Base-by-base conservation (phyloP, 352 stramenopile species). In the Thraustochytrium striatum region DNA sequence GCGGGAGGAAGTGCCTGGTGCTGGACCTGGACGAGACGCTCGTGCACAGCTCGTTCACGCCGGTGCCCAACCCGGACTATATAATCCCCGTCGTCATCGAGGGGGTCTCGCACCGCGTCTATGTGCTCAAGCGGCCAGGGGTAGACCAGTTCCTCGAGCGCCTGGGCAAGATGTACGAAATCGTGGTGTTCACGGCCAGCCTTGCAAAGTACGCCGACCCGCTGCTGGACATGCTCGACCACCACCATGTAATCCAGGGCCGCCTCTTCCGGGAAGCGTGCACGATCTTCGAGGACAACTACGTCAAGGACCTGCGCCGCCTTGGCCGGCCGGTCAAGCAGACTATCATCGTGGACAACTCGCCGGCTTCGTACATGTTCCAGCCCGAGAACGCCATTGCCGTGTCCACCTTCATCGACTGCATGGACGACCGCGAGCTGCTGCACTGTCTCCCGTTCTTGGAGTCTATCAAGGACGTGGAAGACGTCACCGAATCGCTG, bases 261-360 rank as follows among this genome's bases (percentile, higher is more conserved):
- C 89, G 93, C 21, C 87, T 98, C 30, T 95, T 90, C 85, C 91
- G 94, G 19, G 92, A 98, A 81, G 92, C 94, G 73, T 99, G 94
- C 83, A 93, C 97, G 50, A 93, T 94, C 85, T 96, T 97, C 72
- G 89, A 97, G 83, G 94, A 93, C 52, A 95, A 92, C 82, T 98
- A 97, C 84, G 93, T 98, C 35, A 98, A 99, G 86, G 96, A 99
- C 83, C 83, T 99, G 52, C 94, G 88, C 41, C 73, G 98, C 11
- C 83, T 99, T 3, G 92, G 97, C 81, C 88, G 95, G 33, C 87
- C 98, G 33, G 86, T 98, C 32, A 87, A 86, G 21, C 90, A 97
- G 83, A 90, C 89, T 28, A 98, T 99, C 81, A 98, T 99, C 83
- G 96, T 99, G 73, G 96, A 99, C 87, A 99, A 99, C 85, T 97